Evolutionary conservation across 148 eudicot species (phyloP), one percentile per base, ranked within the genome.

Genomic region (Diospyros kaki): DNA sequence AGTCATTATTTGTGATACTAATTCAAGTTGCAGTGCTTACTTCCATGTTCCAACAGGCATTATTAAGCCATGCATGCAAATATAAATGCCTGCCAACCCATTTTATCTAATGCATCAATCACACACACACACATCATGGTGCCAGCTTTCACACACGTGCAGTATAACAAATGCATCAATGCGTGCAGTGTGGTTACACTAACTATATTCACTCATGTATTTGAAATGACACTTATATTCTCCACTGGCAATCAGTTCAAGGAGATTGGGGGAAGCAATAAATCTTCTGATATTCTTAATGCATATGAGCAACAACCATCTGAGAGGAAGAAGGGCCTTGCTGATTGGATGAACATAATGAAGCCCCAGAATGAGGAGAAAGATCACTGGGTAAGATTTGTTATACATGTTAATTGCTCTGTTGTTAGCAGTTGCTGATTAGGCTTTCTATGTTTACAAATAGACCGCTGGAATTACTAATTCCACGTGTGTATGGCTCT

Each of bases 331-430:
- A 93, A 88, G 83, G 90, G 90, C 12, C 70, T 93, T 75, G 77
- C 71, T 79, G 98, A 91, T 81, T 93, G 96, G 96, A 73, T 82
- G 84, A 89, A 85, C 80, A 77, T 87, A 81, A 85, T 93, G 44
- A 93, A 91, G 81, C 92, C 98, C 43, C 74, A 73, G 8, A 81
- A 82, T 75, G 92, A 87, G 88, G 98, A 93, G 79, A 93, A 93
- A 84, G 96, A 93, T 73, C 89, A 93, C 78, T 93, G 98, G 96
- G 98, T 93, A 63, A 86, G 84, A 84, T 73, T 73, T 52, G 51
- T 68, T 56, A 17, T 41, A 58, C 14, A 6, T 67, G 7, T 17
- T 50, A 48, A 54, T 13, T 60, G 10, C 15, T 52, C 41, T 10
- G 53, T 18, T n/a, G 18, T 48, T 14, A 13, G 3, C 11, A n/a